Evolutionary conservation across 768 basidiomycete species (phyloP), one percentile per base, ranked within the genome.

Genomic region (Boletus reticulatus): DNA sequence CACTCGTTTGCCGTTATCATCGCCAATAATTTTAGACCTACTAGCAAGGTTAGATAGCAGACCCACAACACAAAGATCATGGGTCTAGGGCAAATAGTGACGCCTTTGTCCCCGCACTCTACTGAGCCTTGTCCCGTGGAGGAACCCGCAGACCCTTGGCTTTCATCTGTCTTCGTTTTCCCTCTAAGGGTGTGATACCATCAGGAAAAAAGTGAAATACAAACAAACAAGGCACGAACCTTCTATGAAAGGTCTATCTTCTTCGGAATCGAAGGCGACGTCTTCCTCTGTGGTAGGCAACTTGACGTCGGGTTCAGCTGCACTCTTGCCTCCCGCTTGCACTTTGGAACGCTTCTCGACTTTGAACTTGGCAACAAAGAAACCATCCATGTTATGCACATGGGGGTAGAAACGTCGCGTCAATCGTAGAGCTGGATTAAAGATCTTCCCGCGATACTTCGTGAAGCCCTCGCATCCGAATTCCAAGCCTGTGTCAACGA

Each of bases 301-400:
- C 36, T 75, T 67, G 14, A 62, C 69, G 43, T 71, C 60, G 38
- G 41, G 54, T 32, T 64, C 67, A 27, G 52, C 54, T 3, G 17
- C 55, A n/a, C 48, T 67, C 47, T 65, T 73, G 14, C 72, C 65
- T 38, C 63, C 71, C 6, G 50, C 59, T 52, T 65, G 66, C 36
- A 54, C 65, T 75, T 89, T 94, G 46, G 75, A 68, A 56, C 87
- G 80, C 73, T 84, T 91, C 69, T 85, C 88, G n/a, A 98, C 87
- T 73, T 91, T 95, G 81, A 99, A 92, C 73, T 98, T 98, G 56
- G 96, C 96, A 52, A 98, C 95, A 72, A 82, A 99, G 81, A 99
- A 99, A 6, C 97, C 97, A 70, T 99, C 97, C 95, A 98, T 97
- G 74, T 99, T 99, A 75, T 98, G 95, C 64, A 97, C 94, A 72